Base-by-base conservation (phyloP, 2,329 filamentous ascomycete genomes). In the Cercospora brassicicola region DNA sequence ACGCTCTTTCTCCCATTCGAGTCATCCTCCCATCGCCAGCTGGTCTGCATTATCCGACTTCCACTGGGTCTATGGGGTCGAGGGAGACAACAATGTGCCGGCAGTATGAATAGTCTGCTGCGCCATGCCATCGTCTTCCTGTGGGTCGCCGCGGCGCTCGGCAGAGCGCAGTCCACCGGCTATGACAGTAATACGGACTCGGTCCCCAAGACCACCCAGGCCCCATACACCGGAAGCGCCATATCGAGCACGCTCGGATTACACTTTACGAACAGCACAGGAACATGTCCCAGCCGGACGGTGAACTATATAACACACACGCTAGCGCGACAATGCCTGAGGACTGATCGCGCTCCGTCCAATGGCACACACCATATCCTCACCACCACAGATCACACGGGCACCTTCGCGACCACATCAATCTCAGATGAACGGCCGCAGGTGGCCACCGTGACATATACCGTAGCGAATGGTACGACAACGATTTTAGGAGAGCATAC, bases 281-380 rank as follows among this genome's bases (percentile, higher is more conserved):
- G 78, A 20, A 82, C 80, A 59, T 86, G 84, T 76, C 80, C 79
- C 11, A 84, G 79, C 69, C 86, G 87, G 72, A 92, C 90, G 1
- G 88, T 92, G 76, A 94, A 94, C 79, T 93, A 94, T 79, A 92
- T 94, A 70, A 94, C 91, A 10, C 90, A 94, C 73, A 88, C 87
- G 1, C 81, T 94, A 45, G 90, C 90, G 10, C 90, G 92, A 77
- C 90, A 91, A 81, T 94, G 91, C 76, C 82, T 92, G 23, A 87
- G 86, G 59, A 88, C 87, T n/a, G 84, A 84, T 48, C 89, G 88
- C 83, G 79, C 83, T 57, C 67, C 67, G 59, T 67, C 53, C 31
- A 64, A 59, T 60, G 55, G 20, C 45, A 64, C 42, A 15, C 33
- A 65, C 4, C 30, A 56, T 36, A 31, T 15, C 23, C 15, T 33